phyloP scores from a whole-genome alignment of 1,139 yeast species.

The Kodamaea sp. region DNA sequence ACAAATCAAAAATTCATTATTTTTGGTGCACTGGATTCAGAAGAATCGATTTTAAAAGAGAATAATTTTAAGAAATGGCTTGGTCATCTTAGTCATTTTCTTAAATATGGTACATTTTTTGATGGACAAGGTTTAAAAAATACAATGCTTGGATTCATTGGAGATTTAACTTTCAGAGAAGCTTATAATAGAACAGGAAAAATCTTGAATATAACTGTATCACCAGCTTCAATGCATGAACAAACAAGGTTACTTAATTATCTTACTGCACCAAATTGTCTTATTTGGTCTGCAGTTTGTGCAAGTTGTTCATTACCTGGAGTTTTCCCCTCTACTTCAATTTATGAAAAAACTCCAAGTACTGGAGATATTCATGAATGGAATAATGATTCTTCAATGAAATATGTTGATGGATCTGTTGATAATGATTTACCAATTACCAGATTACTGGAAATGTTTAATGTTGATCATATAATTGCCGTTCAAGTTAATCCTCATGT shows the following conservation, averaged over 20 bases:
- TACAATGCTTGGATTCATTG: constrained; percentile 78
- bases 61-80: constrained; percentile 42
- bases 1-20: constrained; percentile 64
- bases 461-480: constrained; percentile 93
- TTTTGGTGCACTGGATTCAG: constrained; percentile 38
- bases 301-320: constrained; percentile 96
- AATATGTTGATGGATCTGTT: constrained; percentile 93
- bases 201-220: constrained; percentile 52
- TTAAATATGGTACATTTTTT: constrained; percentile 84
- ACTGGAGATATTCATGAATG: constrained; percentile 72
- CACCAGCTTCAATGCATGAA: constrained; percentile 64
- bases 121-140: constrained; percentile 68
- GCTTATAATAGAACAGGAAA: constrained; percentile 59
- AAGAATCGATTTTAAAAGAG: constrained; percentile 19
- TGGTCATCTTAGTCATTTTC: constrained; percentile 45
- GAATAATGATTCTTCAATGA: constrained; percentile 74
- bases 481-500: constrained; percentile 97
- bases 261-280: constrained; percentile 48
- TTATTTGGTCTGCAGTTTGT: constrained; percentile 84
- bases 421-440: constrained; percentile 91
- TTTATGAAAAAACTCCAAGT: constrained; percentile 74
- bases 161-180: constrained; percentile 74
- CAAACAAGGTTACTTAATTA: constrained; percentile 45
- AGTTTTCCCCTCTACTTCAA: constrained; percentile 79
- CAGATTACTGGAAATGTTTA: constrained; percentile 89